Conservation (phyloP, 768 basidiomycete genomes). For the Cubamyces lactineus region DNA sequence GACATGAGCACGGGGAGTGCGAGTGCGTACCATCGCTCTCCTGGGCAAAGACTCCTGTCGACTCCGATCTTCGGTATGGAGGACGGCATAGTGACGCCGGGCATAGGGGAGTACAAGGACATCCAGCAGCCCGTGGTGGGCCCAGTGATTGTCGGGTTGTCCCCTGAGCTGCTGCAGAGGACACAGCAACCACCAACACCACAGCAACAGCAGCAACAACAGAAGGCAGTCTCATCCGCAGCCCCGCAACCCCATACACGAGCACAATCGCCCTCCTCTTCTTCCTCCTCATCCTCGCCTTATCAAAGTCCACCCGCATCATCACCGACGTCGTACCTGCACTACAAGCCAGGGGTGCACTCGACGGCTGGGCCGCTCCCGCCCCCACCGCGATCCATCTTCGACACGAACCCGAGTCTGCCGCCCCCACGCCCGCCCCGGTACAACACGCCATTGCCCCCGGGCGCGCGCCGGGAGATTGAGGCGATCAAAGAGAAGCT, state of each 20-base stretch:
- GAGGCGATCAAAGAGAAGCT: conserved; percentile 63
- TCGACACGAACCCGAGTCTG: conserved; percentile 55
- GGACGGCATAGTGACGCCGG: conserved; percentile 52
- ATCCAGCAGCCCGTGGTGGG: conserved; percentile 63
- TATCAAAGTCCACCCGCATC: conserved; percentile 6
- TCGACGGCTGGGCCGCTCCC: conserved; percentile 76
- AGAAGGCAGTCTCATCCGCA: conserved; percentile 6
- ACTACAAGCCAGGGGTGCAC: conserved; percentile 70
- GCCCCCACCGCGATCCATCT: conserved; percentile 62
- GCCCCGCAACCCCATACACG: background rate
- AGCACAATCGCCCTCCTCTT: background rate
- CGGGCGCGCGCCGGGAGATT: conserved; percentile 40
- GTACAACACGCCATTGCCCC: conserved; percentile 38
- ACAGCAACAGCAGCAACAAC: background rate
- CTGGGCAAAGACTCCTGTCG: conserved; percentile 12
- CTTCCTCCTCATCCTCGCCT: conserved; percentile 4
- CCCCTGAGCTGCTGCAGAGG: conserved; percentile 20
- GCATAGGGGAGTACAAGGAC: conserved; percentile 64
- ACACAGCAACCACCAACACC: background rate
- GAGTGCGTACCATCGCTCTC: conserved; percentile 16
- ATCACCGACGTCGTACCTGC: conserved; percentile 42
- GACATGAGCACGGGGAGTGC: conserved; percentile 21
- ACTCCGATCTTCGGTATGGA: conserved; percentile 24
- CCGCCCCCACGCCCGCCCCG: conserved; percentile 63
- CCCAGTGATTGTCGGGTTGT: conserved; percentile 55